These are phyloP conservation scores for Durotheca rogersii DNA, from an alignment of 495 filamentous ascomycete genomes.

Conservation along the genomic window DNA sequence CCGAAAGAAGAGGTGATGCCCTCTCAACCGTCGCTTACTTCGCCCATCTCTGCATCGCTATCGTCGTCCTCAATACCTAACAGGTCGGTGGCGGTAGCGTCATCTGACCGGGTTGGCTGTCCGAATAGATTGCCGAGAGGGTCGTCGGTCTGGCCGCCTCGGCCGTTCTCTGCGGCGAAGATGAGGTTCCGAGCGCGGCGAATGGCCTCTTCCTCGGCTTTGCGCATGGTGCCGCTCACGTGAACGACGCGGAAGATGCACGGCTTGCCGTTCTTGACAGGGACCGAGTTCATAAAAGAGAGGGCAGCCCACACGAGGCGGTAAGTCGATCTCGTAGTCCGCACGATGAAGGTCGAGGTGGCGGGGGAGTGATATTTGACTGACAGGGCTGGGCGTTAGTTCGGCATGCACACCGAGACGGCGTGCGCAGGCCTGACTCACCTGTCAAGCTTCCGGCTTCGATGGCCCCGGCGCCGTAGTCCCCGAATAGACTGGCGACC, in stretches of 20 bases:
- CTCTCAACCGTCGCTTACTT: constrained; percentile 39
- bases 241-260: constrained; percentile 85
- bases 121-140: constrained; percentile 47
- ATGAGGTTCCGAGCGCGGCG: constrained; percentile 70
- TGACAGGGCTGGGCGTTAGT: constrained; percentile 39
- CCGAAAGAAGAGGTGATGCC: constrained; percentile 43
- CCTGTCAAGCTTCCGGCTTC: constrained; percentile 50
- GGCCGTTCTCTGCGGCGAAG: constrained; percentile 55
- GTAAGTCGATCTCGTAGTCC: constrained; percentile 74
- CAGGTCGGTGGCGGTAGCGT: constrained; percentile 47
- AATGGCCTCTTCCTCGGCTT: constrained; percentile 87
- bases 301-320: constrained; percentile 87
- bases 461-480: constrained; percentile 75
- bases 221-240: constrained; percentile 91
- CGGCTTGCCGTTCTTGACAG: constrained; percentile 53
- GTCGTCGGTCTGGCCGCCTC: constrained; percentile 36
- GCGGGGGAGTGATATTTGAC: constrained; percentile 91
- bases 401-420: constrained; percentile 10
- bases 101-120: constrained; percentile 28
- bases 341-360: constrained; percentile 91
- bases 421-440: constrained; percentile 3
- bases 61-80: constrained; percentile 46
- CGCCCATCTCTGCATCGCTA: constrained; percentile 52
- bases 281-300: constrained; percentile 74
- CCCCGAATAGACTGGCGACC: constrained; percentile 77